These are phyloP conservation scores for Cladophialophora chaetospira DNA, from an alignment of 2,329 filamentous ascomycete species.

Conservation along the genomic window DNA sequence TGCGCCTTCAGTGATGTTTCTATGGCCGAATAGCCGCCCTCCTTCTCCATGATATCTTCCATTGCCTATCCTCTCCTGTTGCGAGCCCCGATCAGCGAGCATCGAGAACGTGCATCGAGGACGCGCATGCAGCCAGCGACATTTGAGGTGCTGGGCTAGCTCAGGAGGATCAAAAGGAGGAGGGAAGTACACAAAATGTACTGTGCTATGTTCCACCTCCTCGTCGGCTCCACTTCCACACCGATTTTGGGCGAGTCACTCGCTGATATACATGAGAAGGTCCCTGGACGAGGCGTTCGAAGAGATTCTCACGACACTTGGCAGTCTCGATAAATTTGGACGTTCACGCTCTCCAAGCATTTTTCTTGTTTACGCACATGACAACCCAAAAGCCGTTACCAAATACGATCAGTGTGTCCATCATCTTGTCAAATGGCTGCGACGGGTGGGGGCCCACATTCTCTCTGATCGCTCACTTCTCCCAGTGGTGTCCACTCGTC, in stretches of 20 bases:
- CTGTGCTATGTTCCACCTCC: background rate
- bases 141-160: background rate
- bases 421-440: conserved; percentile 1
- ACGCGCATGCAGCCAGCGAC: background rate
- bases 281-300: background rate
- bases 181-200: conserved; percentile 1
- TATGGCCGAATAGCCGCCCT: no score
- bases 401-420: background rate
- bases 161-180: background rate
- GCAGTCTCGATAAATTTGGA: background rate
- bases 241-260: background rate
- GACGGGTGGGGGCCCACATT: background rate
- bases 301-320: background rate
- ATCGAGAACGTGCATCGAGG: background rate
- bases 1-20: no score
- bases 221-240: background rate
- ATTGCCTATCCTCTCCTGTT: no score
- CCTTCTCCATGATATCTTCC: no score
- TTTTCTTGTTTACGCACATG: conserved; percentile 7
- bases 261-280: background rate
- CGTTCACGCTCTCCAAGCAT: background rate
- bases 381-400: background rate
- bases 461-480: conserved; percentile 2
- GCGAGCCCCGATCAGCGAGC: no score
- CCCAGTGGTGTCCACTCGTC: background rate